Conservation (phyloP, 1,139 yeast species). For the Nematodospora anomalae region DNA sequence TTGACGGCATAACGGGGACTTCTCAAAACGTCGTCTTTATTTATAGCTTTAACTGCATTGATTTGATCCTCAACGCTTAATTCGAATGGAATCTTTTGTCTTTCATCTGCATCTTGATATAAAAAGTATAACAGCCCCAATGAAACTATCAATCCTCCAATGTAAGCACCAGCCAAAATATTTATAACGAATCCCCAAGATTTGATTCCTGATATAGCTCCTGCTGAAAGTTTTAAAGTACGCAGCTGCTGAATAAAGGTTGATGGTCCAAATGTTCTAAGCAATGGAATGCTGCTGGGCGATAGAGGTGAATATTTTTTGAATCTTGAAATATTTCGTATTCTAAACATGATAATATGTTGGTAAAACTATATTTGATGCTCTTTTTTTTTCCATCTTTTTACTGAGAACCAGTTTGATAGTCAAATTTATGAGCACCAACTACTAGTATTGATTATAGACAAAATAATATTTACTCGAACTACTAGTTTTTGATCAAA, state of each 20-base stretch:
- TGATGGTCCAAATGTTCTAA: neutral
- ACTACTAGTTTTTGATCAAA: no score
- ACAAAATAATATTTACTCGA: no score
- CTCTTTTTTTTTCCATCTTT: no score
- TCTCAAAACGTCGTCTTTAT: conserved; percentile 45
- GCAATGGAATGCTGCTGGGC: neutral
- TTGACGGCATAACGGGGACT: conserved; percentile 48
- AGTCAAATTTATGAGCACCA: no score
- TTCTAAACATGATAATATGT: neutral
- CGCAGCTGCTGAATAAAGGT: neutral
- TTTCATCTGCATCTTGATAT: conserved; percentile 40
- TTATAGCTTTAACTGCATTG: conserved; percentile 44
- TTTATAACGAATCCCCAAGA: conserved; percentile 19
- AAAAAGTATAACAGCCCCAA: conserved; percentile 41
- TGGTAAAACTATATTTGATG: no score
- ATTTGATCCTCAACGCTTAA: conserved; percentile 34
- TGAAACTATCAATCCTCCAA: conserved; percentile 43
- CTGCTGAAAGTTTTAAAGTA: neutral
- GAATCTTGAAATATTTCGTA: neutral
- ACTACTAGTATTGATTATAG: no score
- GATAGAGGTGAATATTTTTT: conserved; percentile 28
- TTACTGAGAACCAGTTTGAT: no score
- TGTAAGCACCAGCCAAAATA: conserved; percentile 44
- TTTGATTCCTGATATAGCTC: neutral
- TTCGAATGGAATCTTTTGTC: conserved; percentile 46